Conservation (phyloP, 2,329 filamentous ascomycete genomes). For the Xylaria sp. region DNA sequence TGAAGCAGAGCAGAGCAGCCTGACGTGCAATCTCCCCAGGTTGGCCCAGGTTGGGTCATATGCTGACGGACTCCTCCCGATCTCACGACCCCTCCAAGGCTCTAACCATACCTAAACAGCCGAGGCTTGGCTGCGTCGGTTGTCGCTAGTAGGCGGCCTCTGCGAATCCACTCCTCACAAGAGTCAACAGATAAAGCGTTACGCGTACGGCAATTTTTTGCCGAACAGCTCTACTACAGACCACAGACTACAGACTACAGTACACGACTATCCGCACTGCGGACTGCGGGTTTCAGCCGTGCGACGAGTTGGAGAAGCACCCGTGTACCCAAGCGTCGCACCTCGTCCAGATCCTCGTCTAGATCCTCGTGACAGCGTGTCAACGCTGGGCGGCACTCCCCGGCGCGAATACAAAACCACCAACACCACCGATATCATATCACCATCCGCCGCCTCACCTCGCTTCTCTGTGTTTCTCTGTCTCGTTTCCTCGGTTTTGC, state of each 20-base stretch:
- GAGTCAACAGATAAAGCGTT: not conserved
- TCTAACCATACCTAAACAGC: not conserved
- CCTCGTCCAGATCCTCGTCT: not conserved
- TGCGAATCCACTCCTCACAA: conserved; percentile 1
- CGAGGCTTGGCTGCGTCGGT: conserved; percentile 28
- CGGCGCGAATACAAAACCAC: conserved; percentile 1
- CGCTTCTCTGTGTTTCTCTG: not conserved
- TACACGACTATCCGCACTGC: too few relatives aligned
- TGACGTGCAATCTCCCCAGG: not conserved
- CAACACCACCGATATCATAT: not conserved
- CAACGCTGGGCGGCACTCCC: not conserved
- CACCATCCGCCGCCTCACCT: not conserved
- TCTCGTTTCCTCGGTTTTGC: not conserved
- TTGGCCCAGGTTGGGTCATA: not conserved
- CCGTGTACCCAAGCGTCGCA: not conserved
- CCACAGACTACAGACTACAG: too few relatives aligned
- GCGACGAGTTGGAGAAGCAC: conserved; percentile 15
- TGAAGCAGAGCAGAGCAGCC: not conserved
- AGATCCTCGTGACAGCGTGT: not conserved
- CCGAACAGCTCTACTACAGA: conserved; percentile 4
- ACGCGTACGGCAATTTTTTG: conserved; percentile 22
- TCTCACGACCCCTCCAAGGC: not conserved
- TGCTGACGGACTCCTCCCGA: too few relatives aligned
- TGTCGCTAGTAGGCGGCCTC: conserved; percentile 15
- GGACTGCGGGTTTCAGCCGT: conserved; percentile 23